Percentiles rank a stretch among this genome's conserved stretches.
Conservation (phyloP, 1,139 yeast genomes). For the Candida glucosophila region DNA sequence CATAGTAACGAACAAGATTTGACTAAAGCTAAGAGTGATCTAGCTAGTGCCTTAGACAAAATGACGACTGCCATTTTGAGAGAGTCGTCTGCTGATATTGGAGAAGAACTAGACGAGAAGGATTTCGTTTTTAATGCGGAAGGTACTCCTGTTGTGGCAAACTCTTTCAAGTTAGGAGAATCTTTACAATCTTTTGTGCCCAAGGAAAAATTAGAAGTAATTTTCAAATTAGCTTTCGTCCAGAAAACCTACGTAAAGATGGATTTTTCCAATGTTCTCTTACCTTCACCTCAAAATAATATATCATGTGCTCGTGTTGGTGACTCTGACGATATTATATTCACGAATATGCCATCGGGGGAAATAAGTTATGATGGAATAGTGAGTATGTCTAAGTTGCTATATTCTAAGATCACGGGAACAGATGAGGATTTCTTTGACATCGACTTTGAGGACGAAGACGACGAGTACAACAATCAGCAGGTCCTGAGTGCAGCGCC, state of each 20-base stretch:
- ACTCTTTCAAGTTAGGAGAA: conserved; percentile 80
- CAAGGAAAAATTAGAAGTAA: conserved; percentile 64
- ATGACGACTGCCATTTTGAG: conserved; percentile 74
- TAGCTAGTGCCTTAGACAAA: conserved; percentile 71
- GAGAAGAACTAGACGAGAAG: conserved; percentile 35
- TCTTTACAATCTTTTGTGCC: conserved; percentile 80
- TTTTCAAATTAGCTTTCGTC: conserved; percentile 74
- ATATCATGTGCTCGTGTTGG: conserved; percentile 20
- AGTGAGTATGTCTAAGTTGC: conserved; percentile 66
- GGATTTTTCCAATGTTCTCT: conserved; percentile 31
- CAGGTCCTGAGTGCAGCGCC: conserved; percentile 5
- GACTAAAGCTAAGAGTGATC: conserved; percentile 60
- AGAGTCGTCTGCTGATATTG: conserved; percentile 53
- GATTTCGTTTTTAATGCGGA: conserved; percentile 47
- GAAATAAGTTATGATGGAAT: conserved; percentile 90
- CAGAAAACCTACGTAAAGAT: conserved; percentile 52
- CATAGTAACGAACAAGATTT: conserved; percentile 68
- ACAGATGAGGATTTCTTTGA: conserved; percentile 93
- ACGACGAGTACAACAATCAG: conserved; percentile 21
- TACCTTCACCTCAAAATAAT: conserved; percentile 24
- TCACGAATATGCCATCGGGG: conserved; percentile 64
- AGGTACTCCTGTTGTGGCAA: conserved; percentile 59
- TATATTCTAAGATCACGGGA: conserved; percentile 77
- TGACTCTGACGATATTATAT: conserved; percentile 44
- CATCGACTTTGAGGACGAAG: conserved; percentile 92